Evolutionary conservation across 305 asterid genomes (phyloP), one percentile per base, ranked within the genome.

Genomic region (Coffea humblotiana): DNA sequence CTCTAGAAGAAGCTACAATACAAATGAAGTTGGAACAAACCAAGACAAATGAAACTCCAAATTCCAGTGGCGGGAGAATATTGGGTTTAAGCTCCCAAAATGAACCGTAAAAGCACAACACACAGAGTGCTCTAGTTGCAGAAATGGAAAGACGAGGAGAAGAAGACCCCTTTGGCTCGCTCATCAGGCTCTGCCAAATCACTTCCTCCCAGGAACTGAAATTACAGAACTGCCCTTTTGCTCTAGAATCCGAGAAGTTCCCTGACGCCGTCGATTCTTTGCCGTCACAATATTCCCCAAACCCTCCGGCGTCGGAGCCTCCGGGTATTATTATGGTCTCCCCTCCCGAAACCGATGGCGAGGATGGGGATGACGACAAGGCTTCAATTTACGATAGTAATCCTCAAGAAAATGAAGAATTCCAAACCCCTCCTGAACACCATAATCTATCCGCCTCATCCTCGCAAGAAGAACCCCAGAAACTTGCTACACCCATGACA

Each of bases 391-490:
- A 67, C 9, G 71, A 65, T 6, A 78, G 48, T 79, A 70, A 72
- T 66, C 48, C 72, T 56, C 12, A 29, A 11, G 80, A 75, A 25
- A 78, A 78, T 32, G 82, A 74, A 10, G 85, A 78, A 18, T 88
- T 75, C 86, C 86, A 79, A 79, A 89, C 91, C 48, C 94, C 92
- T 54, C 92, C 91, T 14, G 90, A 88, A 85, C 87, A 88, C 75
- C 88, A 84, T 69, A 29, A 65, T 18, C 74, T 72, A 71, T 83
- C 86, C 56, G 74, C 84, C 49, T 82, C 87, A 32, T 67, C 77
- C 15, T 83, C 92, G 21, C 84, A 69, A 37, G 90, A 86, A 71
- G 90, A 86, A 37, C 83, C 35, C 18, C 79, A 10, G 64, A 71
- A 37, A 70, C 78, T 49, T 29, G 18, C 16, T 0, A 71, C 52